Conservation (phyloP, 208 protist species). For the Trypanosoma mega region DNA sequence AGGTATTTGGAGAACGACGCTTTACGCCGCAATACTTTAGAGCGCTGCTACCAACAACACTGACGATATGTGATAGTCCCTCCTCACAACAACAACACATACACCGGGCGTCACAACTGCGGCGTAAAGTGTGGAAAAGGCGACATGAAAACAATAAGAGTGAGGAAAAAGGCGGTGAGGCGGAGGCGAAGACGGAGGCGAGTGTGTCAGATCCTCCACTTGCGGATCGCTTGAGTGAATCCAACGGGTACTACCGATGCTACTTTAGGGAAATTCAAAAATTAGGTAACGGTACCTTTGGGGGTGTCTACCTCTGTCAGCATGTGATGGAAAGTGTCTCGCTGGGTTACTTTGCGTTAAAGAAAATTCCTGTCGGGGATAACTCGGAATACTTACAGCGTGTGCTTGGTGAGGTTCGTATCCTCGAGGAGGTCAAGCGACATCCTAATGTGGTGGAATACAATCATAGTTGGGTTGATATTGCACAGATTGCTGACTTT, state of each 20-base stretch:
- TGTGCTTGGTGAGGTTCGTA: slow-evolving; percentile 83
- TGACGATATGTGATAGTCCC: slow-evolving; percentile 45
- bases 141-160: not conserved
- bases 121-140: not conserved
- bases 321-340: slow-evolving; percentile 81
- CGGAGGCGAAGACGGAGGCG: not conserved
- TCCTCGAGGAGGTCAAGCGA: slow-evolving; percentile 78
- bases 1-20: not conserved
- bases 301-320: slow-evolving; percentile 85
- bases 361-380: slow-evolving; percentile 90
- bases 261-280: slow-evolving; percentile 87
- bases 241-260: slow-evolving; percentile 73
- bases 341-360: slow-evolving; percentile 86
- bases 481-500: slow-evolving; percentile 82
- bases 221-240: too few relatives aligned
- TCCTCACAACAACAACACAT: slow-evolving; percentile 4
- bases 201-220: too few relatives aligned
- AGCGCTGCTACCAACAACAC: slow-evolving; percentile 28
- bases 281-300: slow-evolving; percentile 82
- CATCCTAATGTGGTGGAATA: slow-evolving; percentile 91
- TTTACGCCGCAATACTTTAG: slow-evolving; percentile 74
- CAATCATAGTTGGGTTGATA: slow-evolving; percentile 89
- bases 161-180: not conserved
- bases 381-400: slow-evolving; percentile 73
- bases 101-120: too few relatives aligned